Base-by-base conservation (phyloP, 768 basidiomycete species). In the Leccinum pellstonianum region DNA sequence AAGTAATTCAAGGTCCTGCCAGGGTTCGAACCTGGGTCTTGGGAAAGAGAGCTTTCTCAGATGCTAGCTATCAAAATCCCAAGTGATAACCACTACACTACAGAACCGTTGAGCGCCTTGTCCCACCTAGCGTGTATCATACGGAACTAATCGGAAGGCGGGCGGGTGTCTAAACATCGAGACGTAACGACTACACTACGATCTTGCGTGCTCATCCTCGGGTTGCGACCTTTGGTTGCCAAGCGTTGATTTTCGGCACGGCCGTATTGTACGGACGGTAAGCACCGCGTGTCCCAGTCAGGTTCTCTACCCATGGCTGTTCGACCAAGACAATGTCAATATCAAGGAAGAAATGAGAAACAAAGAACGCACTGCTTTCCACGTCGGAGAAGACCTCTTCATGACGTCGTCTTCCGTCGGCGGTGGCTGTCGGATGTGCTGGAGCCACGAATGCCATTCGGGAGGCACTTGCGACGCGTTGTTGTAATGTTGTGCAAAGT, bases 371-470 rank as follows among this genome's bases (percentile, higher is more conserved):
- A 96, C 95, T 11, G 85, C 83, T 72, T 91, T 82, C 95, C 95
- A 98, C 0, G 86, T 75, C 2, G 90, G 93, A 31, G 85, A 83
- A 41, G 81, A 66, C 59, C 79, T 83, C 68, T 88, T 83, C 74
- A 96, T 77, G 25, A 93, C 76, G 1, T 80, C 70, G 68, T 98
- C 96, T 59, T 88, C 80, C 1, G 81, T 77, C 1, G 96, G 96
- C 5, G 93, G 83, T 25, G 87, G 84, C 64, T 86, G 83, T 52
- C 96, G 90, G 67, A 96, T 97, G 70, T 97, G 94, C 10, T 83
- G 81, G 38, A 98, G 76, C 95, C 95, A 98, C 5, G 95, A 86
- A 77, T 97, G 96, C 96, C 96, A 98, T 76, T 96, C 95, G 1
- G 95, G 84, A 15, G 94, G 91, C 37, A 97, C 87, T 79, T 99